phyloP scores from a whole-genome alignment of 352 stramenopile genomes.

The Discostella stelligera region DNA sequence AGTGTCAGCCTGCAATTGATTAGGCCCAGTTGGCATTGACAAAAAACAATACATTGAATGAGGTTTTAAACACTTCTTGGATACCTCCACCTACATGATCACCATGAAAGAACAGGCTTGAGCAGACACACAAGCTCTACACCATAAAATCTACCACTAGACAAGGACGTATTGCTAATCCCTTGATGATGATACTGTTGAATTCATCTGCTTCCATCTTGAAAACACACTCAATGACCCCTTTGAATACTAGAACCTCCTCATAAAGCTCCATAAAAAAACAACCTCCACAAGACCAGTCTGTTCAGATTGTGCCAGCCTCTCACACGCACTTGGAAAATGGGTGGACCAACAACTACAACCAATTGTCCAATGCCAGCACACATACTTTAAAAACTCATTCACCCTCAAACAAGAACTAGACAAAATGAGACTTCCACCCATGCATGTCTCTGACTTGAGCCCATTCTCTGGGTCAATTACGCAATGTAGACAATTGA shows the following conservation, averaged over 20 bases:
- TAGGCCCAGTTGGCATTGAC: conserved; percentile 12
- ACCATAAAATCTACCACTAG: neutral
- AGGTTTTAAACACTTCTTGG: neutral
- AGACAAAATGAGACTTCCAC: neutral
- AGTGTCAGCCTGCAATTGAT: conserved; percentile 11
- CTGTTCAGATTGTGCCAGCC: conserved; percentile 6
- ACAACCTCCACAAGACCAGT: neutral
- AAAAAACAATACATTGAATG: conserved; percentile 12
- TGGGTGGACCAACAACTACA: conserved; percentile 15
- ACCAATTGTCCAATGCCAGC: conserved; percentile 15
- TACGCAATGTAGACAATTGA: too few species aligned
- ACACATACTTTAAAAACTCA: conserved; percentile 35
- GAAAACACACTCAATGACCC: conserved; percentile 11
- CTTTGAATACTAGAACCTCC: conserved; percentile 34
- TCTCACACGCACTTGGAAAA: conserved; percentile 2
- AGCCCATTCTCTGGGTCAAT: too few species aligned
- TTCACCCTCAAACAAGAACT: conserved; percentile 23
- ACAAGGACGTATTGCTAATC: neutral
- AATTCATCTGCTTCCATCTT: too few species aligned
- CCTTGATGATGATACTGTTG: neutral
- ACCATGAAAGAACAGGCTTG: conserved; percentile 4
- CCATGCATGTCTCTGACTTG: too few species aligned
- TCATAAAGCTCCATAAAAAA: conserved; percentile 30
- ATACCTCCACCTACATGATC: neutral
- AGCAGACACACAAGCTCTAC: neutral